These are phyloP conservation scores for Globisporangium cederbergense DNA, from an alignment of 352 stramenopile species.

Conservation along the genomic window DNA sequence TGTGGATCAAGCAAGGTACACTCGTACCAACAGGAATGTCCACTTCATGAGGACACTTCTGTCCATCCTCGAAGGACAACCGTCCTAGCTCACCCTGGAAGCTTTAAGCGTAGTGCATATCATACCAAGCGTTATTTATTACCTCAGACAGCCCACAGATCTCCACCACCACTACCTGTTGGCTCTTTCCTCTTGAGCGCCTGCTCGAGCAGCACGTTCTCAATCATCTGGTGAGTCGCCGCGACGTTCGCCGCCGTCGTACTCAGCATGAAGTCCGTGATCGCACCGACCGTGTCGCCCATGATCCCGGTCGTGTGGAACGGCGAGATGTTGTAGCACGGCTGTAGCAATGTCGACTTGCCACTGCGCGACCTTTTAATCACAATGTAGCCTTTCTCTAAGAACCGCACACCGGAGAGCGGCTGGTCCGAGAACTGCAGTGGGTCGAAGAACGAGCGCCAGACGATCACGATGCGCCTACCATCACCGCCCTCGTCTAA, in stretches of 20 bases:
- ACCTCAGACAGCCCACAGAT: not conserved
- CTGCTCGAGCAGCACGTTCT: slow-evolving; percentile 16
- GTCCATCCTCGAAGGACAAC: not conserved
- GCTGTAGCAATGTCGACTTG: slow-evolving; percentile 18
- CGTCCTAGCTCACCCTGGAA: not conserved
- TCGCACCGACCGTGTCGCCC: slow-evolving; percentile 10
- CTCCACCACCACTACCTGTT: not conserved
- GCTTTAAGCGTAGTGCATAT: no score
- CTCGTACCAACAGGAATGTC: not conserved
- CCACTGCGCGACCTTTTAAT: slow-evolving; percentile 16
- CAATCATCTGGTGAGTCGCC: slow-evolving; percentile 19
- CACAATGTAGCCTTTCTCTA: slow-evolving; percentile 3
- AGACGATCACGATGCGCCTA: slow-evolving; percentile 42
- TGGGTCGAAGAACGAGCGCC: slow-evolving; percentile 35
- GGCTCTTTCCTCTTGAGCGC: not conserved
- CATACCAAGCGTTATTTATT: no score
- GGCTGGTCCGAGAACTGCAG: slow-evolving; percentile 38
- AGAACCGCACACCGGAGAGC: slow-evolving; percentile 34
- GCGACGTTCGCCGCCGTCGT: slow-evolving; percentile 20
- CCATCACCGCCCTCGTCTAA: slow-evolving; percentile 14
- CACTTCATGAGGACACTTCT: not conserved
- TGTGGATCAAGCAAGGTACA: not conserved
- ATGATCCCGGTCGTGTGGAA: not conserved
- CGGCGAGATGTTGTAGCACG: slow-evolving; percentile 23
- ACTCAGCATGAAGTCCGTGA: slow-evolving; percentile 26